These are phyloP conservation scores for Penicillium sclerotigenum DNA, from an alignment of 2,329 filamentous ascomycete genomes.

Conservation along the genomic window DNA sequence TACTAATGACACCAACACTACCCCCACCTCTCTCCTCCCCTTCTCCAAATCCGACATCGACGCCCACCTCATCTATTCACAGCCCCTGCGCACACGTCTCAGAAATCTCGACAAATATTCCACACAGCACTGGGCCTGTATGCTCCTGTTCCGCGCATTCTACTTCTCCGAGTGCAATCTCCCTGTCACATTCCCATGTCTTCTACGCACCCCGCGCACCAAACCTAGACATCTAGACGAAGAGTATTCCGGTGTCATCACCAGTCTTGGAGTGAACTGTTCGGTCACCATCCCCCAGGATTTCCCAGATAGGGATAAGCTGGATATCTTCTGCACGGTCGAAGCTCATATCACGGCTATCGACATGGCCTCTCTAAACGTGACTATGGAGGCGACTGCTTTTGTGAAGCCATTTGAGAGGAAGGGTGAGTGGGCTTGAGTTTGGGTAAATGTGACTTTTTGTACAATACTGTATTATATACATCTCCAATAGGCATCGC, in stretches of 20 bases:
- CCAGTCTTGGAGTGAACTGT: conserved; percentile 33
- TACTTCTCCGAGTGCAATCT: conserved; percentile 53
- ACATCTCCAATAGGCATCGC: not conserved
- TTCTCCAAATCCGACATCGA: conserved; percentile 51
- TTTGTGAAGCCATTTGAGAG: conserved; percentile 34
- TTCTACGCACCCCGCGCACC: conserved; percentile 31
- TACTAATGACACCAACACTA: not conserved
- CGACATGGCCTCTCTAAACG: conserved; percentile 32
- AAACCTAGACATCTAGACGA: conserved; percentile 22
- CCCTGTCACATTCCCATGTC: conserved; percentile 47
- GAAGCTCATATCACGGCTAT: conserved; percentile 35
- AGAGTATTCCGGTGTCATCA: conserved; percentile 30
- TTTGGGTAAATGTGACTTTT: not conserved
- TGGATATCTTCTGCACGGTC: conserved; percentile 34
- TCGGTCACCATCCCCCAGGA: conserved; percentile 25
- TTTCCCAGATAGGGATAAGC: conserved; percentile 19
- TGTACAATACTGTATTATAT: conserved; percentile 20
- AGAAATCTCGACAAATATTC: conserved; percentile 40
- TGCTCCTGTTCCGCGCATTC: conserved; percentile 57
- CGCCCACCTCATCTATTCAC: conserved; percentile 46
- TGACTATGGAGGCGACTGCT: conserved; percentile 34
- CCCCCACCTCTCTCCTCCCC: conserved; percentile 41
- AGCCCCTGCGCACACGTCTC: conserved; percentile 41
- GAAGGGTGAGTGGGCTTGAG: conserved; percentile 33
- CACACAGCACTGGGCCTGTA: conserved; percentile 49